Base-by-base conservation (phyloP, 2,329 filamentous ascomycete species). In the Pseudopithomyces maydicus region DNA sequence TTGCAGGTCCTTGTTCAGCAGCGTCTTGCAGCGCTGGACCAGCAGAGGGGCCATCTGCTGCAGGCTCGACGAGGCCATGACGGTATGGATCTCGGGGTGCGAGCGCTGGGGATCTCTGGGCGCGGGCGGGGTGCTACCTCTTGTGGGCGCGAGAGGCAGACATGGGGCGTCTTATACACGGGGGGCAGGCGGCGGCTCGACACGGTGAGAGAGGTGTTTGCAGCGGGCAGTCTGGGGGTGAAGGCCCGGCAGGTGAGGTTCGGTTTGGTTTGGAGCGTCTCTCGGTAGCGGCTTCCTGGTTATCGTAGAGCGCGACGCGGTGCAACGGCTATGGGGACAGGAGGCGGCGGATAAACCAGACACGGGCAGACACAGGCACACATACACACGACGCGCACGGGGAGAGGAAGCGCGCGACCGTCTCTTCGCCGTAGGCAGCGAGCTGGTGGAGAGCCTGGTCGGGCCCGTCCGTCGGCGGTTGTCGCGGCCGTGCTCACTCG, bases 1-100 rank as follows among this genome's bases (percentile, higher is more conserved):
- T 67, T 92, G 90, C 47, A 97, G 84, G 67, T 93, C 88, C 57
- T 79, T 80, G 70, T 87, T 88, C 53, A 86, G 79, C 51, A 88
- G 75, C 8, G 77, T 81, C 69, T 85, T 86, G 47, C 84, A 77
- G 61, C 80, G 75, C 50, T 77, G 76, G 48, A 75, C 73, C 20
- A 82, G 72, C 35, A 58, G 50, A n/a, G 55, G 58, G 19, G 71
- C 71, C 64, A 76, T 72, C 59, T 75, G 73, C 63, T 82, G 78
- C 38, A 81, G 72, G 53, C 72, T 75, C 32, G 70, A 65, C 36
- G 73, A 65, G 35, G 71, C 68, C 72, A 74, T 75, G 52, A 55
- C n/a, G 54, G 45, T 48, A 42, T 52, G 53, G 47, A 48, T 53
- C 48, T 51, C 23, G n/a, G 52, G 35, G 52, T 36, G 57, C 12